Evolutionary conservation across 768 basidiomycete genomes (phyloP), one percentile per base, ranked within the genome.

Genomic region (Postia placenta): DNA sequence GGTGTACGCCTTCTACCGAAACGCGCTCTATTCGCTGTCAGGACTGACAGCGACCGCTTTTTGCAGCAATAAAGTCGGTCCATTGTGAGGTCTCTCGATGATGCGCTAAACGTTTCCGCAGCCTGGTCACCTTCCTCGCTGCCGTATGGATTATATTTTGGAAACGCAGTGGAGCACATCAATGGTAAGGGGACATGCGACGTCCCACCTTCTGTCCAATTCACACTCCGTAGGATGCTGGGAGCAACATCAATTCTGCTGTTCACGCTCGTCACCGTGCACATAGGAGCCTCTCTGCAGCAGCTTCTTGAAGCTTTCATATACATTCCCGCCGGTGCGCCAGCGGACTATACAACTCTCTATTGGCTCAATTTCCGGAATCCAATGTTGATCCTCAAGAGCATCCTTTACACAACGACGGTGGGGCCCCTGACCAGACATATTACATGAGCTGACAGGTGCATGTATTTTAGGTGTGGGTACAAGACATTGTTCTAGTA

Each of bases 301-400:
- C 43, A 44, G n/a, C 27, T 44, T 3, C 43, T 44, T 6, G 43
- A 44, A 27, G 43, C 43, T 3, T 44, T 44, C 26, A 30, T 44
- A 11, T 27, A 25, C 25, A 27, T 44, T n/a, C 43, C 43, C 14
- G 15, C 22, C 14, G 20, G 14, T 27, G 15, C 27, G 17, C 43
- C 22, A 15, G 24, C 43, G 9, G 15, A 27, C 15, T 44, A 26
- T n/a, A 15, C 23, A 7, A 44, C 27, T 11, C 12, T 41, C 11
- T 48, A 48, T 25, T 40, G 17, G 11, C 15, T 40, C 38, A 36
- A 26, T 19, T 11, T 6, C 11, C n/a, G n/a, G n/a, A 26, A 19
- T n/a, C 47, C 38, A 4, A 12, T 48, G 27, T n/a, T 20, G 4
- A 5, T 30, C n/a, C 11, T 28, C 6, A 48, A 48, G n/a, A 42